phyloP scores from a whole-genome alignment of 192 early-diverging fungal genomes.

The Umbelopsis sp. region DNA sequence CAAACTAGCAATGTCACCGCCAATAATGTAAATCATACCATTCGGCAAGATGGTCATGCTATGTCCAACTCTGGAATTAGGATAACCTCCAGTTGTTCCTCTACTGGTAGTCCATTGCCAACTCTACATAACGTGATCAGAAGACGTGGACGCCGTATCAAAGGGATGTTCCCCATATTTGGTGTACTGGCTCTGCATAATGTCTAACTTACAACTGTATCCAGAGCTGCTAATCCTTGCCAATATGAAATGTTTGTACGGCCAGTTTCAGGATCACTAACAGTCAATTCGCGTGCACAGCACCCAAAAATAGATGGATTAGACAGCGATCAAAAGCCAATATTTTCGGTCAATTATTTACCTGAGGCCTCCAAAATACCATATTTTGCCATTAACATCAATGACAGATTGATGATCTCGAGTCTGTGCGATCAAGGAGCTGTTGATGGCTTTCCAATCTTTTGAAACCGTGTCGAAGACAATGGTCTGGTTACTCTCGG shows the following conservation, averaged over 20 bases:
- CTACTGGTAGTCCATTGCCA: slow-evolving; percentile 8
- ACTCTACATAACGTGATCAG: background rate
- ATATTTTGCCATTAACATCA: slow-evolving; percentile 12
- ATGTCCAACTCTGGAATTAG: background rate
- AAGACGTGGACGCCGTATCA: too few relatives aligned
- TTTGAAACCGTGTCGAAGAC: background rate
- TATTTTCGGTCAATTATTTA: background rate
- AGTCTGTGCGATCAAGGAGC: background rate
- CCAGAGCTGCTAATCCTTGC: background rate
- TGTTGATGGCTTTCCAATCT: slow-evolving; percentile 2
- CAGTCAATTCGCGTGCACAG: background rate
- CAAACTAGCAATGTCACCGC: background rate
- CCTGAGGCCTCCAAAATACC: slow-evolving; percentile 13
- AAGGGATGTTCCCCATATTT: background rate
- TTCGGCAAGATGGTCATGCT: slow-evolving; percentile 3
- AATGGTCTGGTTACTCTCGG: background rate
- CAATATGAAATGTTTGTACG: background rate
- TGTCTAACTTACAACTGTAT: background rate
- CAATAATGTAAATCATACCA: slow-evolving; percentile 6
- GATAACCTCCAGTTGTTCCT: background rate
- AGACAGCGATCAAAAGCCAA: background rate
- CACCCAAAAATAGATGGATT: background rate
- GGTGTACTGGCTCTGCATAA: background rate
- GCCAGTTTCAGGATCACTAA: slow-evolving; percentile 1
- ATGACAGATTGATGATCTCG: background rate